Conservation (phyloP, 305 asterid genomes). For the Fraxinus angustifolia region DNA sequence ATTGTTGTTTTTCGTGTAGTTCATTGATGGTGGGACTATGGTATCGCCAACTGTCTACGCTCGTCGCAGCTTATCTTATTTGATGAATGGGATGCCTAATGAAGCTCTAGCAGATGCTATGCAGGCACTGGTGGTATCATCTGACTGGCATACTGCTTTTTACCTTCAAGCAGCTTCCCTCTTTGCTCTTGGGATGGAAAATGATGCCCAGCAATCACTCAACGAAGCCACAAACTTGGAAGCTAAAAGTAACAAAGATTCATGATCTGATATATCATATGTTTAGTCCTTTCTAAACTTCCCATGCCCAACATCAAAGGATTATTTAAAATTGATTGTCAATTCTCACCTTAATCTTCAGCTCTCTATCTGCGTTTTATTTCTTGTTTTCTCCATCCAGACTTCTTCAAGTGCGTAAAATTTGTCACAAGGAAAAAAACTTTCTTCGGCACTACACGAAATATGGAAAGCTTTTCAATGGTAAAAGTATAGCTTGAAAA, state of each 20-base stretch:
- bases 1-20: constrained; percentile 9
- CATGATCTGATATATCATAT: constrained; percentile 21
- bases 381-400: neutral
- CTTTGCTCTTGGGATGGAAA: constrained; percentile 65
- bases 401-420: neutral
- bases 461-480: too few relatives aligned
- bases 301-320: constrained; percentile 17
- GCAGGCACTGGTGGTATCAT: constrained; percentile 69
- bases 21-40: constrained; percentile 23
- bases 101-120: constrained; percentile 75
- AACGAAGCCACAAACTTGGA: constrained; percentile 72
- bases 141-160: constrained; percentile 77
- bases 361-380: neutral
- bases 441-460: neutral
- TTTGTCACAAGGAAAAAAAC: neutral
- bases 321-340: constrained; percentile 24
- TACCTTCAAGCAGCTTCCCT: constrained; percentile 81
- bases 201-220: constrained; percentile 74
- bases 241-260: constrained; percentile 44
- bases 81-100: constrained; percentile 41
- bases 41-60: constrained; percentile 26
- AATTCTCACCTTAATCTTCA: constrained; percentile 1
- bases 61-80: constrained; percentile 18
- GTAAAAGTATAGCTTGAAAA: neutral
- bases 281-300: constrained; percentile 22